Evolutionary conservation across 83 land plant species (phyloP).

Genomic region (Larix sibirica): DNA sequence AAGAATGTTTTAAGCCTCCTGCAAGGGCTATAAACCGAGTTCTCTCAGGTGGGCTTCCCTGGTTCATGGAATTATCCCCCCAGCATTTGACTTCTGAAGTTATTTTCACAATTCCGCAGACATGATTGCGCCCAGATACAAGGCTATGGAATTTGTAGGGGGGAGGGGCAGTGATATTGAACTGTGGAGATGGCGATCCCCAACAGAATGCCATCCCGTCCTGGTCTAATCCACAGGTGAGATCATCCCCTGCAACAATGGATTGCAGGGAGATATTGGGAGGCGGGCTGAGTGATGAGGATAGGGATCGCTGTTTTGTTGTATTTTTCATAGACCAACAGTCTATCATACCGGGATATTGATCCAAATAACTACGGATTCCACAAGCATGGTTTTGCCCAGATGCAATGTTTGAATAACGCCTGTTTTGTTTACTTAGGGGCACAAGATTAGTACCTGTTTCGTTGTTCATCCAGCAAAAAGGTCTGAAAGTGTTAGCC

Average conservation of each 20-base stretch:
- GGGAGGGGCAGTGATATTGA: constrained; percentile 27
- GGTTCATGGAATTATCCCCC: constrained; percentile 32
- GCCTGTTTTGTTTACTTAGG: constrained; percentile 6
- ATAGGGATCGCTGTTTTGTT: constrained; percentile 5
- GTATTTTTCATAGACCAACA: constrained; percentile 48
- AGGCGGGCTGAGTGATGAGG: constrained; percentile 17
- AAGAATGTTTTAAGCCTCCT: constrained; percentile 57
- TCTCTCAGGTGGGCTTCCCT: constrained; percentile 24
- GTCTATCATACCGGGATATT: constrained; percentile 39
- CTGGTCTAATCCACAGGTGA: constrained; percentile 46
- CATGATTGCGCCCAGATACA: constrained; percentile 37
- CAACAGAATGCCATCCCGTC: constrained; percentile 49
- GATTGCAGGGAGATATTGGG: constrained; percentile 20
- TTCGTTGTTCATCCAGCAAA: constrained; percentile 45
- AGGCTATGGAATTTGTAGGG: constrained; percentile 29
- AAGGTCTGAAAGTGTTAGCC: constrained; percentile 38
- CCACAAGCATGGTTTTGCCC: constrained; percentile 64
- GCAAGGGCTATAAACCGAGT: constrained; percentile 42
- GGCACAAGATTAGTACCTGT: constrained; percentile 44
- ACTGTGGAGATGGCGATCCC: constrained; percentile 40
- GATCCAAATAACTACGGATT: constrained; percentile 30
- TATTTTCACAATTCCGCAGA: constrained; percentile 45
- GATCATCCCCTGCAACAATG: constrained; percentile 57
- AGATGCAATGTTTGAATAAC: constrained; percentile 50
- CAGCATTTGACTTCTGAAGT: constrained; percentile 45